Evolutionary conservation across 495 filamentous ascomycete genomes (phyloP), one percentile per base, ranked within the genome.

Genomic region (Copromyces sp.): DNA sequence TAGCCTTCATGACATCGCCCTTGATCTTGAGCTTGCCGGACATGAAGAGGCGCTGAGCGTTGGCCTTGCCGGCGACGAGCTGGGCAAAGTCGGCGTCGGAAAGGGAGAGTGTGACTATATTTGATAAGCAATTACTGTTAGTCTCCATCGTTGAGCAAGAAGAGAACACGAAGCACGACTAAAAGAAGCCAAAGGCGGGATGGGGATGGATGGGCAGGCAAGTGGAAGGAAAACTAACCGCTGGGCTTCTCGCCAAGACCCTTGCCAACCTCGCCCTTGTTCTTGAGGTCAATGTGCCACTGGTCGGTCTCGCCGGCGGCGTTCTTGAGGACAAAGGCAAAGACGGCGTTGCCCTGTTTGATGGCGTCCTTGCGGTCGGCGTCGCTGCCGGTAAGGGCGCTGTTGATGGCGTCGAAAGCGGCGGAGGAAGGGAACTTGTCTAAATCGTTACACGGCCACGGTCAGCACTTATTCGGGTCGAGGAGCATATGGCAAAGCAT

Each of bases 1-100:
- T 98, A 35, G 95, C 95, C 89, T 96, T 97, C 96, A 98, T 98
- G 68, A 99, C 90, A 82, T 98, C 93, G 68, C 95, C 95, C 89
- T 94, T 96, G 78, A 98, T 89, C 91, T 98, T 99, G 79, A 99
- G 86, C 87, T 97, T 97, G 78, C 95, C 95, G 9, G 87, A 87
- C 94, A 99, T 98, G 85, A 98, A 99, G 72, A 99, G 82, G 77
- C 90, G 90, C 88, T 98, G 95, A 70, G 95, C 94, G 75, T 97
- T 94, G 78, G 91, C 93, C 87, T 97, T 94, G 77, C 96, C 95
- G 69, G 87, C 80, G 69, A 97, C 90, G 71, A 99, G 88, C 78
- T 88, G 88, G 38, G 82, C 86, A 76, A 99, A 99, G 79, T 99
- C 94, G 65, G 87, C 88, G 73, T 99, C 95, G 69, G 91, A 92